A percentile compares a stretch with the other conserved stretches of the same genome.
These are phyloP conservation scores for Stereocaulon alpinum DNA, from an alignment of 495 filamentous ascomycete species.

Conservation along the genomic window DNA sequence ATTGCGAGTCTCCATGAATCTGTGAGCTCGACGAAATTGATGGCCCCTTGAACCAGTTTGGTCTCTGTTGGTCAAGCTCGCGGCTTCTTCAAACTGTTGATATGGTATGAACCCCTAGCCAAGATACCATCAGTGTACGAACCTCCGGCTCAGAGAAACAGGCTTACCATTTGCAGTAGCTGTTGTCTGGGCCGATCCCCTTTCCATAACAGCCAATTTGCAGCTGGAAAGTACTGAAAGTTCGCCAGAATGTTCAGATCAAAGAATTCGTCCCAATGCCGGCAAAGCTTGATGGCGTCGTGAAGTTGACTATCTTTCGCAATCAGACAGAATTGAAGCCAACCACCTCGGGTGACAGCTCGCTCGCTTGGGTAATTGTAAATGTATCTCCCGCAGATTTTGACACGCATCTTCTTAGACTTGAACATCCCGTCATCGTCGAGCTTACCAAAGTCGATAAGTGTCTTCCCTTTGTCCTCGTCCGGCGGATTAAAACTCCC, in stretches of 20 bases:
- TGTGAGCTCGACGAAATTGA: conserved; percentile 27
- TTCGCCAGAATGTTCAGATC: conserved; percentile 37
- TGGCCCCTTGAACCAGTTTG: conserved; percentile 26
- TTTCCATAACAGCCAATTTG: conserved; percentile 35
- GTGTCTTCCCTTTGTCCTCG: conserved; percentile 6
- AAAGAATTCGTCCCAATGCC: conserved; percentile 45
- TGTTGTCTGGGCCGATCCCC: conserved; percentile 31
- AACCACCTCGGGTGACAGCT: conserved; percentile 40
- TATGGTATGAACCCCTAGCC: conserved; percentile 38
- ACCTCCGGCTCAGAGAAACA: background rate
- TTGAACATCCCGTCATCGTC: conserved; percentile 19
- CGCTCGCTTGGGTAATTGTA: conserved; percentile 46
- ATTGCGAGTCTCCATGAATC: conserved; percentile 35
- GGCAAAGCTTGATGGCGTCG: conserved; percentile 41
- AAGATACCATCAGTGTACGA: background rate
- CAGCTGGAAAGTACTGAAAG: conserved; percentile 41
- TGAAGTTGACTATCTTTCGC: conserved; percentile 39
- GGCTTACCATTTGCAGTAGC: conserved; percentile 30
- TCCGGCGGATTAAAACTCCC: background rate
- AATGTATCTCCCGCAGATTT: conserved; percentile 41
- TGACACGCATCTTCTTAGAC: conserved; percentile 34
- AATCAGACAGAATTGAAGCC: conserved; percentile 46
- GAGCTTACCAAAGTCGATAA: conserved; percentile 22
- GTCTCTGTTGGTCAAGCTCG: conserved; percentile 25
- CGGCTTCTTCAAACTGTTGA: conserved; percentile 27